Percentiles rank a stretch among this genome's conserved stretches.
Evolutionary conservation across 352 stramenopile species (phyloP).

Genomic region (Thraustochytrium striatum): DNA sequence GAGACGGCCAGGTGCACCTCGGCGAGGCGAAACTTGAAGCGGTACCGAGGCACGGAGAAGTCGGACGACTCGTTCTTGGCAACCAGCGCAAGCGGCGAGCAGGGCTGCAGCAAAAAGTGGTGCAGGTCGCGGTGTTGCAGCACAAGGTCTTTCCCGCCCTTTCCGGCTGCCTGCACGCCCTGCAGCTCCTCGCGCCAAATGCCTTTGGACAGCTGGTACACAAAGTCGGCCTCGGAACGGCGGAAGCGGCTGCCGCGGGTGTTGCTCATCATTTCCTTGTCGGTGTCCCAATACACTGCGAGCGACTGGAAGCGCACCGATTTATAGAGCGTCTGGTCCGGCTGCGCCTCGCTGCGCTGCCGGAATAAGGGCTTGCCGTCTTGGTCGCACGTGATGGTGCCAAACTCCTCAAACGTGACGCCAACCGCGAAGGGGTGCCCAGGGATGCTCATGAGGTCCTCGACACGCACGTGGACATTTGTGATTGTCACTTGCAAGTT

Average conservation of each 20-base stretch:
- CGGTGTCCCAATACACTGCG: constrained; percentile 24
- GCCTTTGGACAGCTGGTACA: constrained; percentile 11
- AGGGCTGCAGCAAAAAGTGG: constrained; percentile 30
- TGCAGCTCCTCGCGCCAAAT: constrained; percentile 37
- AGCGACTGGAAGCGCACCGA: constrained; percentile 28
- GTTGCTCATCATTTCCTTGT: constrained; percentile 38
- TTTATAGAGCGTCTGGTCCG: constrained; percentile 8
- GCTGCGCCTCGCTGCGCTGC: neutral
- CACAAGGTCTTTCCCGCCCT: neutral
- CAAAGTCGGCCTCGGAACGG: constrained; percentile 36
- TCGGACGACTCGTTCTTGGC: constrained; percentile 43
- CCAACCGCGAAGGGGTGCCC: neutral
- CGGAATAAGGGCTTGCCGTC: constrained; percentile 3
- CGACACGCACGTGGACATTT: constrained; percentile 37
- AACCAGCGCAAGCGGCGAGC: constrained; percentile 3
- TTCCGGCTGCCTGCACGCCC: neutral
- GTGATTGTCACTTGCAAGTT: constrained; percentile 31
- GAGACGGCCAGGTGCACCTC: constrained; percentile 20
- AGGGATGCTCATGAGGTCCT: constrained; percentile 35
- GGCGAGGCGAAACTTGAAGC: constrained; percentile 9
- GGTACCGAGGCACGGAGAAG: constrained; percentile 29
- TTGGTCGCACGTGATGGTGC: constrained; percentile 18
- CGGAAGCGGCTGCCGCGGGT: neutral
- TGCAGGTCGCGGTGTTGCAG: constrained; percentile 18
- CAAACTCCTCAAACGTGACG: constrained; percentile 28